These are phyloP conservation scores for Corynascus novoguineensis DNA, from an alignment of 495 filamentous ascomycete genomes.

Conservation along the genomic window DNA sequence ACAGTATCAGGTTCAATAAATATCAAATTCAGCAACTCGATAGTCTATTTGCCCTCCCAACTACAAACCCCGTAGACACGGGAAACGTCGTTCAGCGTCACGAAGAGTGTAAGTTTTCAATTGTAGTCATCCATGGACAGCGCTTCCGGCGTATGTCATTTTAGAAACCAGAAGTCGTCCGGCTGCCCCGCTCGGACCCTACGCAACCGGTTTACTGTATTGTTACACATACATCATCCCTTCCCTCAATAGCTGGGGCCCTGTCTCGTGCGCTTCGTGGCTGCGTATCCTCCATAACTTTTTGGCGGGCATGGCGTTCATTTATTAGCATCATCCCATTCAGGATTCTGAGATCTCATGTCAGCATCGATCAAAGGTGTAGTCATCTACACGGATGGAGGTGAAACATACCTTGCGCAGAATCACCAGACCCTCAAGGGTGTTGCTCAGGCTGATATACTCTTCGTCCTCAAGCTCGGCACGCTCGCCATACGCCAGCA, in stretches of 20 bases:
- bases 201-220: constrained; percentile 9
- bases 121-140: not conserved
- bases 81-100: not conserved
- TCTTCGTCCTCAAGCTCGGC: constrained; percentile 97
- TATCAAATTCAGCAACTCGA: too few relatives aligned
- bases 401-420: constrained; percentile 73
- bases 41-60: too few relatives aligned
- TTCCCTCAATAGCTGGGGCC: not conserved
- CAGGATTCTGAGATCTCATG: constrained; percentile 36
- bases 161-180: constrained; percentile 1
- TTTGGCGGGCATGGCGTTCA: constrained; percentile 25
- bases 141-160: constrained; percentile 7
- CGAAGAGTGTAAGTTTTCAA: not conserved
- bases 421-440: constrained; percentile 90
- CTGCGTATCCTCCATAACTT: not conserved
- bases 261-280: not conserved
- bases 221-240: constrained; percentile 17
- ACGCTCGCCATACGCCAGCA: constrained; percentile 87
- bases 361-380: constrained; percentile 24
- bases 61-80: too few relatives aligned
- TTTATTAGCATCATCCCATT: constrained; percentile 44
- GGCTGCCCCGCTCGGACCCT: not conserved
- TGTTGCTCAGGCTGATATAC: constrained; percentile 85
- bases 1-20: too few relatives aligned
- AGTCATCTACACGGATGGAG: not conserved